Evolutionary conservation across 306 rosid species (phyloP).

Genomic region (Lagenaria siceraria): DNA sequence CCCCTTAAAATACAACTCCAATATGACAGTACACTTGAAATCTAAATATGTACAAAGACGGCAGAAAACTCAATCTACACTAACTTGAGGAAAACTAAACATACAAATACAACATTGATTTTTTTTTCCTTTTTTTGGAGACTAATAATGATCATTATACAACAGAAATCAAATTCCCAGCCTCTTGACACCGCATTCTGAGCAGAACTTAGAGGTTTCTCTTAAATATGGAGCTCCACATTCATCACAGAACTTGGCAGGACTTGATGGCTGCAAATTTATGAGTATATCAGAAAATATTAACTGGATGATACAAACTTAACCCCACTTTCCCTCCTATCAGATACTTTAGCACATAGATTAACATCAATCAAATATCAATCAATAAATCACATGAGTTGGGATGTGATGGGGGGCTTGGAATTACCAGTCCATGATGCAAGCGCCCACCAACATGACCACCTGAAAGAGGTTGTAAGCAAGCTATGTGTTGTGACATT

Average conservation of each 20-base stretch:
- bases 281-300: neutral
- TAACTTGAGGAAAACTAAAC: neutral
- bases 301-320: neutral
- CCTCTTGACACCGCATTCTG: slow-evolving; percentile 85
- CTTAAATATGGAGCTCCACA: slow-evolving; percentile 77
- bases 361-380: neutral
- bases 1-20: too few relatives aligned
- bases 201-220: slow-evolving; percentile 91
- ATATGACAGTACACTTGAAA: too few relatives aligned
- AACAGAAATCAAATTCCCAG: slow-evolving; percentile 36
- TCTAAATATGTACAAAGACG: neutral
- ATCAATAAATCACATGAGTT: neutral
- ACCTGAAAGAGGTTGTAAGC: slow-evolving; percentile 61
- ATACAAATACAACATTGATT: neutral
- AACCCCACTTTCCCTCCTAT: neutral
- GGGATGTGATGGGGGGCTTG: neutral
- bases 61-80: neutral
- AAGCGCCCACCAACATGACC: slow-evolving; percentile 73
- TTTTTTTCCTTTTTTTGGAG: neutral
- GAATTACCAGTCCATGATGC: slow-evolving; percentile 68
- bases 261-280: slow-evolving; percentile 56
- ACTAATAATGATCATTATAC: neutral
- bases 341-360: neutral
- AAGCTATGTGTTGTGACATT: slow-evolving; percentile 68
- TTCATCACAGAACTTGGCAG: slow-evolving; percentile 85